Percentiles rank a stretch among this genome's conserved stretches.
phyloP scores from a whole-genome alignment of 2,329 filamentous ascomycete species.

The Fusarium decemcellulare region DNA sequence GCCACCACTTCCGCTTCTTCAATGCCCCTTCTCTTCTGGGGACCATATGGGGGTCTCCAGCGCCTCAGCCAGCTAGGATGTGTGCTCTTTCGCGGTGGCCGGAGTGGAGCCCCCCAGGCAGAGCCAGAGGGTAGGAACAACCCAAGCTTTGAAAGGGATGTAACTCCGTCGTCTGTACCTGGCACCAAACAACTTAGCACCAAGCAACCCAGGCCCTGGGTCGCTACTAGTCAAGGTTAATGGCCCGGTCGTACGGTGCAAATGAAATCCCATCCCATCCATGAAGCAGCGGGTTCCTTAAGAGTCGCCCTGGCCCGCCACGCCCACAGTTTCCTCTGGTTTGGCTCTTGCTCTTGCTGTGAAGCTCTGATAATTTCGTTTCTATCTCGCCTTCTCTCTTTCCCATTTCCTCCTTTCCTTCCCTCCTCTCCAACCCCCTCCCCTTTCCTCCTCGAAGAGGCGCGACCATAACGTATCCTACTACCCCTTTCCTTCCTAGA shows the following conservation, averaged over 20 bases:
- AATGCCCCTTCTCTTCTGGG: constrained; percentile 35
- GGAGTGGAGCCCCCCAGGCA: constrained; percentile 36
- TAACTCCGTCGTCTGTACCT: constrained; percentile 25
- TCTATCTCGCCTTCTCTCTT: constrained; percentile 33
- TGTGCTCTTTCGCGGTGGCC: constrained; percentile 34
- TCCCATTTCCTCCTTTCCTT: constrained; percentile 14
- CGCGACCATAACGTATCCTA: not conserved
- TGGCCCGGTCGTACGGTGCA: constrained; percentile 47
- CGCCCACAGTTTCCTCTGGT: constrained; percentile 35
- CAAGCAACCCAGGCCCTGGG: constrained; percentile 40
- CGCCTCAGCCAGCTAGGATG: constrained; percentile 9
- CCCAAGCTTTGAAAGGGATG: constrained; percentile 41
- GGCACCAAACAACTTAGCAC: constrained; percentile 42
- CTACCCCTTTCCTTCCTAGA: constrained; percentile 9
- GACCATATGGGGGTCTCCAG: not conserved
- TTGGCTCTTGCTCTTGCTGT: constrained; percentile 34
- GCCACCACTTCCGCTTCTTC: constrained; percentile 24
- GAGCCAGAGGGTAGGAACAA: constrained; percentile 28
- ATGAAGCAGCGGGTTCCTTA: constrained; percentile 34
- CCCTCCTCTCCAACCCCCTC: constrained; percentile 8
- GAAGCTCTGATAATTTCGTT: constrained; percentile 42
- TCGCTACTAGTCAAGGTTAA: constrained; percentile 41
- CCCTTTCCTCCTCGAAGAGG: constrained; percentile 14
- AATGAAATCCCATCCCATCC: constrained; percentile 39
- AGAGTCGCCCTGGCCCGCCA: constrained; percentile 41